Percentiles rank a stretch among this genome's conserved stretches.
phyloP scores from a whole-genome alignment of 441 rosid genomes.

The Euphorbia schlechtendalii region DNA sequence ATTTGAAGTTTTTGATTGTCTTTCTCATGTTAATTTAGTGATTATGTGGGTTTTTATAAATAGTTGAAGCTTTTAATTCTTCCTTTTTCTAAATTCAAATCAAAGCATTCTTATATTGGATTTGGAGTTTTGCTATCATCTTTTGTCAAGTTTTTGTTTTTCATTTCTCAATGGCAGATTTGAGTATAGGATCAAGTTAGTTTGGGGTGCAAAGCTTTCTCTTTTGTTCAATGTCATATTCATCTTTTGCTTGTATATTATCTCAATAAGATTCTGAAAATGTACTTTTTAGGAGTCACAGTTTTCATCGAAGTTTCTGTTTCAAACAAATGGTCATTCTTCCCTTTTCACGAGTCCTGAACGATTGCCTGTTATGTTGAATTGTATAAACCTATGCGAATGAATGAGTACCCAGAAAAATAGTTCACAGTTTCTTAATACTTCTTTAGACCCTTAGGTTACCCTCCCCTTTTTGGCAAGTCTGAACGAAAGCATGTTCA shows the following conservation, averaged over 20 bases:
- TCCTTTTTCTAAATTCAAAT: neutral
- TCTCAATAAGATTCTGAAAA: neutral
- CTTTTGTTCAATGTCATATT: neutral
- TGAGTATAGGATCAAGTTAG: constrained; percentile 18
- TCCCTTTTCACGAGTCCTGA: too few relatives aligned
- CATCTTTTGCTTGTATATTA: neutral
- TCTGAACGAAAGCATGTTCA: neutral
- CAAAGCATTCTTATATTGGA: neutral
- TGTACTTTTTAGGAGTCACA: neutral
- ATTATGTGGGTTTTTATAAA: constrained; percentile 15
- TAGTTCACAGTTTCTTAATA: neutral
- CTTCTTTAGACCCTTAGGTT: neutral
- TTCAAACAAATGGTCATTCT: too few relatives aligned
- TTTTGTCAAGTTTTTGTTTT: constrained; percentile 12
- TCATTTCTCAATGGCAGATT: constrained; percentile 23
- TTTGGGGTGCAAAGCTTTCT: constrained; percentile 12
- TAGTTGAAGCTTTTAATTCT: neutral
- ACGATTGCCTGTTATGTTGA: too few relatives aligned
- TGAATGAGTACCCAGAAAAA: neutral
- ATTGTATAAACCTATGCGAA: neutral
- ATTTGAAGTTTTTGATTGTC: neutral
- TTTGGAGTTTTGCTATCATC: constrained; percentile 14
- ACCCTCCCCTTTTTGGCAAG: neutral
- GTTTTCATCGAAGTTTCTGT: neutral
- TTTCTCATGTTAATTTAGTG: constrained; percentile 13